Evolutionary conservation across 768 basidiomycete species (phyloP), one percentile per base, ranked within the genome.

Genomic region (Suillus paluster): DNA sequence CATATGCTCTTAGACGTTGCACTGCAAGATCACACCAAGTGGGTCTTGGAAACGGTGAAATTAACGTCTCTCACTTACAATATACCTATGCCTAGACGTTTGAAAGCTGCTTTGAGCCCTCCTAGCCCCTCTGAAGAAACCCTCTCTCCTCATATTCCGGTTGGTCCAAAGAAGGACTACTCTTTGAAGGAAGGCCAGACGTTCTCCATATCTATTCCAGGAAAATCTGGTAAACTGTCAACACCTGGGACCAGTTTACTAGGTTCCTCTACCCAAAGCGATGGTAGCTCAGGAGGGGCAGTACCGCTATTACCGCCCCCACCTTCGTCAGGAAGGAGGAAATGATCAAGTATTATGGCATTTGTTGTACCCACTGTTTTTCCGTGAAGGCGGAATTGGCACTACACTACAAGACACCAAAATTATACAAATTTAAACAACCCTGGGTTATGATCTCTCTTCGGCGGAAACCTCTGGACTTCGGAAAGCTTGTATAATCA

Each of bases 151-250:
- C 84, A 89, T 66, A 67, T 91, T 60, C 89, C 94, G 14, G 63
- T 82, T 10, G 93, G 90, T 11, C 92, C 94, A 2, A 95, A 94
- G 81, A 93, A 94, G 75, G 95, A 98, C 67, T 97, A 95, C 75
- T 91, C 91, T 42, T 77, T 98, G 67, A 97, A 97, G 74, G 94
- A 95, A 67, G 95, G 95, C 10, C 93, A 98, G 73, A 97, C 95
- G 0, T 96, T 98, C 74, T 89, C 90, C 5, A 97, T 98, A 66
- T 80, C 86, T 38, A 93, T 97, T 62, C 96, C 95, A 8, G 94
- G 95, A n/a, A 86, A 89, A 58, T 78, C 74, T 59, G 83, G 83
- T 72, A 63, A 76, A 19, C 64, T 75, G 7, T 39, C 17, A 39
- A 76, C 70, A 45, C 67, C 74, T 38, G 65, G 72, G 21, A 71